Conservation (phyloP, 805 yeast genomes). For the Cyberlindnera subsufficiens region DNA sequence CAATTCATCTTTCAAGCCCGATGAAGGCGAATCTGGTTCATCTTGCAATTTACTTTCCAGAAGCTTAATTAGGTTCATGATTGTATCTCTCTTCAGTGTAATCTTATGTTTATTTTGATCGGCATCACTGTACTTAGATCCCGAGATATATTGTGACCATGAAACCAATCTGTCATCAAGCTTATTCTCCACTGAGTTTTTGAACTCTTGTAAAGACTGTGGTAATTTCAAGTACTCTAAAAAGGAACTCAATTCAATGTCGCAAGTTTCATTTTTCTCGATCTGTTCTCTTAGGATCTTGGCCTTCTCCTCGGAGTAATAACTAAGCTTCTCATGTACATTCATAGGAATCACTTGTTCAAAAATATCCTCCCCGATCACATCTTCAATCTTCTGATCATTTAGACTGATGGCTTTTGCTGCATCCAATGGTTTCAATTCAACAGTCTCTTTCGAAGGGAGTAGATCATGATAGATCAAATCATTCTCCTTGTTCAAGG, state of each 20-base stretch:
- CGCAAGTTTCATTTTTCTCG: constrained; percentile 70
- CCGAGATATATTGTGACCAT: constrained; percentile 23
- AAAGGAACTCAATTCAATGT: constrained; percentile 73
- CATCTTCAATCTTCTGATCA: constrained; percentile 40
- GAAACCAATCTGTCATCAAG: constrained; percentile 26
- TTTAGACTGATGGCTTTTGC: constrained; percentile 51
- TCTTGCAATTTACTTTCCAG: constrained; percentile 33
- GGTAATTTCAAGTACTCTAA: constrained; percentile 80
- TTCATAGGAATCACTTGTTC: constrained; percentile 77
- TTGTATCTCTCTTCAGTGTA: constrained; percentile 28
- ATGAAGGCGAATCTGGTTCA: constrained; percentile 31
- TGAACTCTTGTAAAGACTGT: constrained; percentile 49
- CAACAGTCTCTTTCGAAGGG: constrained; percentile 53
- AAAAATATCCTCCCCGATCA: constrained; percentile 52
- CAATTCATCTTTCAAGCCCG: constrained; percentile 47
- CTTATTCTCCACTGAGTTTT: constrained; percentile 23
- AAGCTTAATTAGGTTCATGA: constrained; percentile 29
- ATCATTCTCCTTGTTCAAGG: constrained; percentile 77
- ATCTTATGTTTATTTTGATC: constrained; percentile 25
- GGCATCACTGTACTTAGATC: constrained; percentile 26
- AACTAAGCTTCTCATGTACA: constrained; percentile 81
- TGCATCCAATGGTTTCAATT: constrained; percentile 55
- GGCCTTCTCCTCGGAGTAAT: constrained; percentile 88
- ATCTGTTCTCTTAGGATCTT: constrained; percentile 64
- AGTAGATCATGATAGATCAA: constrained; percentile 77